phyloP scores from a whole-genome alignment of 1,284 basidiomycete genomes.

The Mixia osmundae region DNA sequence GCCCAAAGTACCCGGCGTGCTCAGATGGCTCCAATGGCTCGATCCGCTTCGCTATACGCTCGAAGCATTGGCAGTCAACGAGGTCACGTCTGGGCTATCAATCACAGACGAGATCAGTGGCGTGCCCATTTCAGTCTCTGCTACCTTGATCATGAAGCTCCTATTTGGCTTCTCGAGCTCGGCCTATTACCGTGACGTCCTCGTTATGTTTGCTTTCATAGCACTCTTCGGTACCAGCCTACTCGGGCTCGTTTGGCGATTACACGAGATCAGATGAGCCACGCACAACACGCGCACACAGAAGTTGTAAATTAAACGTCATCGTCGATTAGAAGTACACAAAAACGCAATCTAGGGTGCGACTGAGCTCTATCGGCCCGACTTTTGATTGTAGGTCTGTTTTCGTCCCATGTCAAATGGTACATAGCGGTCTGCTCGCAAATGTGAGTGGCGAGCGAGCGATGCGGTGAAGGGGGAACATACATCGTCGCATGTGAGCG shows the following conservation, averaged over 20 bases:
- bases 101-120: conserved; percentile 56
- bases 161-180: conserved; percentile 55
- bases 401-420: too few species aligned
- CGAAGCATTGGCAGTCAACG: conserved; percentile 53
- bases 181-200: conserved; percentile 60
- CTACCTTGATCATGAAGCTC: conserved; percentile 55
- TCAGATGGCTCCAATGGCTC: conserved; percentile 40
- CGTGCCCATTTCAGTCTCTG: conserved; percentile 52
- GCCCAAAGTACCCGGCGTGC: conserved; percentile 13
- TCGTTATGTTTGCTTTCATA: conserved; percentile 61
- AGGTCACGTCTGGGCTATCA: conserved; percentile 58
- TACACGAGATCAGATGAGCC: conserved; percentile 39
- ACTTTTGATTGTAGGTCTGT: too few species aligned
- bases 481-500: conserved; percentile 84
- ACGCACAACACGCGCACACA: too few species aligned
- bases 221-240: conserved; percentile 45
- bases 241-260: conserved; percentile 45
- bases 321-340: too few species aligned
- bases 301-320: too few species aligned
- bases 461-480: too few species aligned
- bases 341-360: too few species aligned
- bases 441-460: too few species aligned
- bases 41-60: conserved; percentile 44
- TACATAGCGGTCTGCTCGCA: too few species aligned
- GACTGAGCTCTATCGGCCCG: too few species aligned